Evolutionary conservation across 1,139 yeast species (phyloP).

Genomic region (Debaryomyces udenii): DNA sequence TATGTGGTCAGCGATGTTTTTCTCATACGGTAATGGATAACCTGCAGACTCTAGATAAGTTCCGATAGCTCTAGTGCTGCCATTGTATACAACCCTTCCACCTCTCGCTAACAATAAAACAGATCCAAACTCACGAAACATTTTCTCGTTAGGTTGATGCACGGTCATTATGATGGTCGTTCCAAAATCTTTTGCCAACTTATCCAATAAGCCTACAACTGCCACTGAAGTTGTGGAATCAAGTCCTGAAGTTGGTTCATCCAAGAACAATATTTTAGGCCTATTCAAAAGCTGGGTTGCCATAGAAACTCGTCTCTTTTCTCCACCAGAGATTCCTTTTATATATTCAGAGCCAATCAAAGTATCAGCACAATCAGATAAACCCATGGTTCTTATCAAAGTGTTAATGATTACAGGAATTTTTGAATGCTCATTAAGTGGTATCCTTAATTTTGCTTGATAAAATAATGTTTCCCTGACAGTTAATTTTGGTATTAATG

Average conservation of each 20-base stretch:
- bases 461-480: constrained; percentile 74
- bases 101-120: constrained; percentile 71
- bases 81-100: constrained; percentile 70
- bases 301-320: constrained; percentile 79
- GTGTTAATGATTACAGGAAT: constrained; percentile 48
- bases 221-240: constrained; percentile 80
- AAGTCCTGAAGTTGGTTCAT: constrained; percentile 89
- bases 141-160: constrained; percentile 79
- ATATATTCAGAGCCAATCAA: constrained; percentile 71
- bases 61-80: constrained; percentile 42
- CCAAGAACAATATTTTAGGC: constrained; percentile 72
- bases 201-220: constrained; percentile 61
- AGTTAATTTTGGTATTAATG: constrained; percentile 68
- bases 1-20: constrained; percentile 73
- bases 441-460: constrained; percentile 71
- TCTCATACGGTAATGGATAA: constrained; percentile 55
- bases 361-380: constrained; percentile 76
- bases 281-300: constrained; percentile 74
- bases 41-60: constrained; percentile 51
- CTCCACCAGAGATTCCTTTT: constrained; percentile 88
- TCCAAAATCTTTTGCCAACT: constrained; percentile 56
- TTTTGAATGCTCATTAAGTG: constrained; percentile 32
- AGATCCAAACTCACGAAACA: constrained; percentile 66
- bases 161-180: constrained; percentile 79
- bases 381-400: constrained; percentile 67